A percentile compares a stretch with the other conserved stretches of the same genome.
phyloP scores from a whole-genome alignment of 2,329 filamentous ascomycete genomes.

The Ophiostoma australiae region DNA sequence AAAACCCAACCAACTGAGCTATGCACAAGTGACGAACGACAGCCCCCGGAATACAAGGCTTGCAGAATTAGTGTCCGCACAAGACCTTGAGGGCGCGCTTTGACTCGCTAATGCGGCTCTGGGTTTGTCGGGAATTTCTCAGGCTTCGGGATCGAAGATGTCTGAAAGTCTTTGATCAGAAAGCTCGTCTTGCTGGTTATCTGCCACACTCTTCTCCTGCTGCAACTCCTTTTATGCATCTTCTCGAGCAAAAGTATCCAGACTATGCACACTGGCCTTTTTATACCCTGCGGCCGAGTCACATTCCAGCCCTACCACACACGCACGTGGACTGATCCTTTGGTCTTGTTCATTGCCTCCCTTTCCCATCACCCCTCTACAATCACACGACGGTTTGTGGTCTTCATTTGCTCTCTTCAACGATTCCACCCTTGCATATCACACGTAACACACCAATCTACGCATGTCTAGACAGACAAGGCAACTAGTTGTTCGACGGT shows the following conservation, averaged over 20 bases:
- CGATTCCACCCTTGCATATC: neutral
- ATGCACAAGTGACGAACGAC: neutral
- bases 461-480: neutral
- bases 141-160: neutral
- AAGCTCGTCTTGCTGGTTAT: neutral
- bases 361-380: neutral
- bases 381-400: neutral
- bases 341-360: neutral
- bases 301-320: constrained; percentile 14
- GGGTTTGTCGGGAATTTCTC: neutral
- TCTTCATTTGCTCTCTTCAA: neutral
- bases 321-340: constrained; percentile 15
- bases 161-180: neutral
- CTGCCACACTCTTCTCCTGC: neutral
- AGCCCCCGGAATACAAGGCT: neutral
- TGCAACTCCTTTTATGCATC: neutral
- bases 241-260: neutral
- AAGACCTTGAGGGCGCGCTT: neutral
- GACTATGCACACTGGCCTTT: neutral
- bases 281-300: neutral
- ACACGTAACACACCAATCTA: neutral
- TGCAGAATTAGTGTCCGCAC: neutral
- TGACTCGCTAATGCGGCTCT: neutral
- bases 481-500: neutral
- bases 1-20: neutral